These are phyloP conservation scores for Besnoitia besnoiti DNA, from an alignment of 169 alveolate genomes.

Conservation along the genomic window DNA sequence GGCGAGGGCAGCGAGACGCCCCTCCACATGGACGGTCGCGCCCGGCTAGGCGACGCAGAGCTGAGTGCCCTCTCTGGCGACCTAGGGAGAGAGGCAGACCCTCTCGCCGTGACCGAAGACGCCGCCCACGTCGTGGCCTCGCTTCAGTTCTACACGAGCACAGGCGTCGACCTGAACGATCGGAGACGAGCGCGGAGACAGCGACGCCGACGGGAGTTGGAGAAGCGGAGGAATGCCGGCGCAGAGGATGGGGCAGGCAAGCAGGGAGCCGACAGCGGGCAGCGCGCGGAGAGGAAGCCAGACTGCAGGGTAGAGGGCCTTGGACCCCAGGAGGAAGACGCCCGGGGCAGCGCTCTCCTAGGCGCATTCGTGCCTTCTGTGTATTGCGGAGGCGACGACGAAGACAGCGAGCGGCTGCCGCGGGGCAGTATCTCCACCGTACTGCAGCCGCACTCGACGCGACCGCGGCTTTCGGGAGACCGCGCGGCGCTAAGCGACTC, in stretches of 20 bases:
- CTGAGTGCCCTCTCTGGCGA: not conserved
- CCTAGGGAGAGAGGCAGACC: not conserved
- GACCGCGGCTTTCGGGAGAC: too few species aligned
- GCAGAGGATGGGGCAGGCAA: not conserved
- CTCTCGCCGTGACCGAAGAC: not conserved
- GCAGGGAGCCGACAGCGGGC: not conserved
- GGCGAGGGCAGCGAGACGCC: too few species aligned
- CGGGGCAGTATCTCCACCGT: too few species aligned
- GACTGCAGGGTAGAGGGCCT: too few species aligned
- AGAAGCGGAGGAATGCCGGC: not conserved
- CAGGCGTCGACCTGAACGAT: not conserved
- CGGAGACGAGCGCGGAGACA: not conserved
- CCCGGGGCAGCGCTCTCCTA: not conserved
- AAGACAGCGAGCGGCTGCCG: too few species aligned
- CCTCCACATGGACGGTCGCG: too few species aligned
- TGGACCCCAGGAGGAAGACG: too few species aligned
- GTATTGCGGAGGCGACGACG: not conserved
- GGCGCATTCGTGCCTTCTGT: not conserved
- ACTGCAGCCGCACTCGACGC: too few species aligned
- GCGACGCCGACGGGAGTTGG: not conserved
- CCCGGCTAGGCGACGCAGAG: not conserved
- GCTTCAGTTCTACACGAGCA: constrained; percentile 13
- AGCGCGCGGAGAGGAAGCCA: too few species aligned
- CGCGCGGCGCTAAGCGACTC: too few species aligned
- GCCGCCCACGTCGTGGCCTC: not conserved